These are phyloP conservation scores for Phytophthora hybrid DNA, from an alignment of 352 stramenopile genomes.

Conservation along the genomic window DNA sequence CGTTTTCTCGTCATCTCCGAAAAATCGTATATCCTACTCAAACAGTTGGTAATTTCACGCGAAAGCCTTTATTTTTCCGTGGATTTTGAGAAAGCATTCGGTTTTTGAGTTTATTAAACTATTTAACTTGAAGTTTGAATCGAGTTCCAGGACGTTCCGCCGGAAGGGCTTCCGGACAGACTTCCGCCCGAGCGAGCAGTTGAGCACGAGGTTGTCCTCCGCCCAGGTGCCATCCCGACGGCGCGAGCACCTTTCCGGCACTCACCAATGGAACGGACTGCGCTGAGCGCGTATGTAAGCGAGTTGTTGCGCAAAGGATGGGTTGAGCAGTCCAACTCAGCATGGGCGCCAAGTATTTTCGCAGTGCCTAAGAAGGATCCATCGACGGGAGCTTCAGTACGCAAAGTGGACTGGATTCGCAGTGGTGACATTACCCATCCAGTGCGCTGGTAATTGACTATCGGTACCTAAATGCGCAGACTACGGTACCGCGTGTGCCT, in stretches of 20 bases:
- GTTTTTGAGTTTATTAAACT: no score
- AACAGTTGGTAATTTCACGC: no score
- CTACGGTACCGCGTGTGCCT: conserved; percentile 4
- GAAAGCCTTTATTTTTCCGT: no score
- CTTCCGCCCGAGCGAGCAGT: conserved; percentile 1
- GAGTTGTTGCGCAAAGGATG: conserved; percentile 3
- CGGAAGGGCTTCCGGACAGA: background rate
- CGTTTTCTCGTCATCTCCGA: no score
- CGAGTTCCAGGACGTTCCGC: background rate
- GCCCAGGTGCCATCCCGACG: background rate
- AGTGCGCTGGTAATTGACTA: conserved; percentile 1
- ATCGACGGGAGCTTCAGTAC: background rate
- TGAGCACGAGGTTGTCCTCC: conserved; percentile 3
- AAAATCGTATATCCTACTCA: no score
- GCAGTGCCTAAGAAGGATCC: conserved; percentile 8
- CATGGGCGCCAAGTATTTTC: conserved; percentile 13
- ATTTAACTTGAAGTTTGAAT: no score
- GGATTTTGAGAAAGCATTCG: no score
- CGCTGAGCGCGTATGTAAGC: background rate
- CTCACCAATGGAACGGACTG: background rate
- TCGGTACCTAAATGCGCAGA: conserved; percentile 3
- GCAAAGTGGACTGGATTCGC: conserved; percentile 6
- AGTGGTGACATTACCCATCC: background rate
- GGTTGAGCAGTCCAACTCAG: conserved; percentile 3
- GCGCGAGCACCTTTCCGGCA: conserved; percentile 1